phyloP scores from a whole-genome alignment of 164 flowering plant genomes.

The Echeveria elegans region DNA sequence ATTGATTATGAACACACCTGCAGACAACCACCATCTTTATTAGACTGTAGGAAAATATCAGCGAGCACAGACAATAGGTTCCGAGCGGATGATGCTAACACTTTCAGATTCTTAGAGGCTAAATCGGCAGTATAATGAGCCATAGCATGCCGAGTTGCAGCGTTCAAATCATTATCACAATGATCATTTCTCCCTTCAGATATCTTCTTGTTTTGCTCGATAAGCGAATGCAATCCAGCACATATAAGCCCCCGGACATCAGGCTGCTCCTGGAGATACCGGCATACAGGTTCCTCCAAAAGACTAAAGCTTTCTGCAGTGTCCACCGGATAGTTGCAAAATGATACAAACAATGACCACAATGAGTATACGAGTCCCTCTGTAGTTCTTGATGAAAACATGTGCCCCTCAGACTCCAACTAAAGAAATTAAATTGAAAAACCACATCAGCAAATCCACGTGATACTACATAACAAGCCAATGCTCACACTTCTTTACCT shows the following conservation, averaged over 20 bases:
- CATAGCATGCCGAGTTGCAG: conserved; percentile 40
- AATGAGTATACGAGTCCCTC: conserved; percentile 65
- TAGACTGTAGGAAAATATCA: conserved; percentile 39
- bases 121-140: conserved; percentile 48
- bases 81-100: conserved; percentile 47
- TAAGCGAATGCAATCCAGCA: conserved; percentile 66
- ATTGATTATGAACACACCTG: conserved; percentile 41
- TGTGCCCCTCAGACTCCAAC: conserved; percentile 64
- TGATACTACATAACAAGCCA: background rate
- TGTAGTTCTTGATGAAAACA: conserved; percentile 52
- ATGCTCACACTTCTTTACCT: conserved; percentile 29
- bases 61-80: conserved; percentile 45
- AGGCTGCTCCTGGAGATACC: conserved; percentile 49
- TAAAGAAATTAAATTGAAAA: conserved; percentile 25
- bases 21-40: conserved; percentile 69
- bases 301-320: conserved; percentile 68
- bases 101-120: conserved; percentile 50
- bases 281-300: conserved; percentile 33
- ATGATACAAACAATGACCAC: conserved; percentile 91
- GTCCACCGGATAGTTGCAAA: conserved; percentile 89
- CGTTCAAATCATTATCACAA: conserved; percentile 24
- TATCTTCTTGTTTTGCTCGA: conserved; percentile 67
- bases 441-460: background rate
- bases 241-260: conserved; percentile 74
- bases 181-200: conserved; percentile 33